Base-by-base conservation (phyloP, 306 rosid genomes). In the Biancaea sappan region DNA sequence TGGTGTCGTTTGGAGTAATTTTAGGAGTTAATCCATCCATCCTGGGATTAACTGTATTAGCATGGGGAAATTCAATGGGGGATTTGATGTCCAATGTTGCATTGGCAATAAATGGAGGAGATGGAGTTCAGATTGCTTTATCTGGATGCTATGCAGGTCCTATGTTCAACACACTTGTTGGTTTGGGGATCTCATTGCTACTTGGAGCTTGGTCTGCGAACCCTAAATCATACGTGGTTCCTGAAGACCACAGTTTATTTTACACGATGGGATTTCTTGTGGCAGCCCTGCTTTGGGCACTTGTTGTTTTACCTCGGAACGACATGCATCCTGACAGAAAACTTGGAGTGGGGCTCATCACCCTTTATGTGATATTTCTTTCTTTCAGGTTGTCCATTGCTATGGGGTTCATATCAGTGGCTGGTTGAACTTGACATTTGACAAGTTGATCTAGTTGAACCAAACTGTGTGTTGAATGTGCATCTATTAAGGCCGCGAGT, bases 61-160 rank as follows among this genome's bases (percentile, higher is more conserved):
- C 99, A 51, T 95, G 99, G 99, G 99, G 98, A 44, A 92, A 92
- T 71, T 95, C 99, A 29, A 92, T 88, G 97, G 99, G 99, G 34
- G 99, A 95, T 83, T 81, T 95, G 79, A 88, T 85, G 91, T 92
- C 99, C 10, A 95, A 95, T 81, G 75, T 89, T 48, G 92, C 98
- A 71, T 78, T 95, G 75, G 93, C 98, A 35, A 83, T 87, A 76
- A 89, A 86, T 32, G 99, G 96, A 35, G 92, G 70, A 61, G 98
- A 90, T 46, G 95, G 99, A 58, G 86, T 95, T 71, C 99, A 95
- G 84, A 95, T 95, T 77, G 98, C 99, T 63, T 71, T 95, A 80
- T 92, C 98, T 47, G 99, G 99, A 77, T 90, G 96, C 87, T 95
- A 87, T 79, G 99, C 99, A 0, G 98, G 97, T 35, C 99, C 99